phyloP scores from a whole-genome alignment of 768 basidiomycete genomes.

The Austroboletus festivus region DNA sequence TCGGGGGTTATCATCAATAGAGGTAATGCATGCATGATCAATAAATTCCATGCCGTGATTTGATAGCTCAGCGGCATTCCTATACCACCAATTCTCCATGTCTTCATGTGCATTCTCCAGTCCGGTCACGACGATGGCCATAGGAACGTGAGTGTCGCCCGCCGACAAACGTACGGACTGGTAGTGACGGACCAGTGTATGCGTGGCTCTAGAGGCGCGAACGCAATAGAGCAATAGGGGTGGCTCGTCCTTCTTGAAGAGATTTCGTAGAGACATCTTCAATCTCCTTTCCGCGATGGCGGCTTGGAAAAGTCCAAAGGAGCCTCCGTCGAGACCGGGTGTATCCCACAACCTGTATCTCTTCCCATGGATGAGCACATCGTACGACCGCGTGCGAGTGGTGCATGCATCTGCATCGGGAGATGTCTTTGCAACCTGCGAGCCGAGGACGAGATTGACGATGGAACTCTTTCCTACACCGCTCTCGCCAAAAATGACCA shows the following conservation, averaged over 20 bases:
- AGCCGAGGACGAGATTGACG: slow-evolving; percentile 37
- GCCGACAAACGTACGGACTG: slow-evolving; percentile 31
- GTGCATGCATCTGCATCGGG: slow-evolving; percentile 37
- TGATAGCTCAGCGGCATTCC: slow-evolving; percentile 21
- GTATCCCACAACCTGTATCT: slow-evolving; percentile 33
- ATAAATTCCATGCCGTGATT: slow-evolving; percentile 25
- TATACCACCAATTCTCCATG: slow-evolving; percentile 38
- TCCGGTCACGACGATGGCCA: slow-evolving; percentile 39
- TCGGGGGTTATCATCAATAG: slow-evolving; percentile 22
- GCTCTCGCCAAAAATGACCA: slow-evolving; percentile 44
- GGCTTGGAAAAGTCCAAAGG: slow-evolving; percentile 22
- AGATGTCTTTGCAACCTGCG: slow-evolving; percentile 30
- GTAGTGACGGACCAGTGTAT: slow-evolving; percentile 39
- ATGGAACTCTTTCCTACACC: slow-evolving; percentile 44
- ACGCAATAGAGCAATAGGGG: slow-evolving; percentile 41
- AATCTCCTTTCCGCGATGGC: slow-evolving; percentile 24
- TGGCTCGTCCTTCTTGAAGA: slow-evolving; percentile 34
- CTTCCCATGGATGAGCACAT: slow-evolving; percentile 17
- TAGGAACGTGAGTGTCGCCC: slow-evolving; percentile 31
- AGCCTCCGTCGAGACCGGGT: slow-evolving; percentile 34
- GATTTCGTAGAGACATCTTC: slow-evolving; percentile 31
- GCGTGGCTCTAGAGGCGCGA: slow-evolving; percentile 39
- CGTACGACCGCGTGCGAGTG: slow-evolving; percentile 25
- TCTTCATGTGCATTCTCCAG: slow-evolving; percentile 33
- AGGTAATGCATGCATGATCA: slow-evolving; percentile 34